phyloP scores from a whole-genome alignment of 176 grass and related monocot genomes.

The Oryza punctata region DNA sequence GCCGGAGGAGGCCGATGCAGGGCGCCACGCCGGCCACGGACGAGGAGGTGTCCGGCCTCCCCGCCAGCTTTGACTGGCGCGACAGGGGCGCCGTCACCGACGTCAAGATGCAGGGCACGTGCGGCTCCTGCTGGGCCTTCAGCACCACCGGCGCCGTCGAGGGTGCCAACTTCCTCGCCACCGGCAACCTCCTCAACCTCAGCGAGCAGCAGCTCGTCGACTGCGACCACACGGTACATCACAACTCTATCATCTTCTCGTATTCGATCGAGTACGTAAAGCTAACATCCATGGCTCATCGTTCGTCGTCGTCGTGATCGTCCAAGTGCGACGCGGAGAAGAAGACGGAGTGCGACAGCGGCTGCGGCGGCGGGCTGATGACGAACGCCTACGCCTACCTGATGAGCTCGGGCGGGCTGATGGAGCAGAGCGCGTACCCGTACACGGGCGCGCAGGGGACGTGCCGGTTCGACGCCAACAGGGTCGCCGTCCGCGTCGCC shows the following conservation, averaged over 20 bases:
- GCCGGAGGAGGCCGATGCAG: not conserved
- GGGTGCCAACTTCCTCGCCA: constrained; percentile 47
- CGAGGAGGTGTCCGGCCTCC: constrained; percentile 53
- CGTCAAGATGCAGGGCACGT: constrained; percentile 86
- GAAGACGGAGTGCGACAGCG: constrained; percentile 71
- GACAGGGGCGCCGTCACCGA: constrained; percentile 68
- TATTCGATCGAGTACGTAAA: too few relatives aligned
- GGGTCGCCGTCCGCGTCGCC: constrained; percentile 61
- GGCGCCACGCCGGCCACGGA: constrained; percentile 21
- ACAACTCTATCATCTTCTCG: too few relatives aligned
- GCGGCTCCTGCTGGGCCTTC: constrained; percentile 52
- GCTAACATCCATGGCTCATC: too few relatives aligned
- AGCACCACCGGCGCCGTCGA: constrained; percentile 52
- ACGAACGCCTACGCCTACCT: constrained; percentile 84
- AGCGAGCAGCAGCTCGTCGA: constrained; percentile 66
- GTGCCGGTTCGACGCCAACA: constrained; percentile 66
- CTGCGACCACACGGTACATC: constrained; percentile 60
- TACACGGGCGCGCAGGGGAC: constrained; percentile 59
- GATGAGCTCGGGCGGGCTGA: constrained; percentile 65
- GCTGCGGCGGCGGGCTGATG: constrained; percentile 83
- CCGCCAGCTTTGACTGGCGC: constrained; percentile 84
- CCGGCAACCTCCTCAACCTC: constrained; percentile 44
- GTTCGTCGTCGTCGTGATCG: too few relatives aligned
- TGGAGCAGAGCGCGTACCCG: constrained; percentile 70
- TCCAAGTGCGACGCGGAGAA: constrained; percentile 52